Conservation (phyloP, 805 yeast species). For the Yamadazyma insecticola region DNA sequence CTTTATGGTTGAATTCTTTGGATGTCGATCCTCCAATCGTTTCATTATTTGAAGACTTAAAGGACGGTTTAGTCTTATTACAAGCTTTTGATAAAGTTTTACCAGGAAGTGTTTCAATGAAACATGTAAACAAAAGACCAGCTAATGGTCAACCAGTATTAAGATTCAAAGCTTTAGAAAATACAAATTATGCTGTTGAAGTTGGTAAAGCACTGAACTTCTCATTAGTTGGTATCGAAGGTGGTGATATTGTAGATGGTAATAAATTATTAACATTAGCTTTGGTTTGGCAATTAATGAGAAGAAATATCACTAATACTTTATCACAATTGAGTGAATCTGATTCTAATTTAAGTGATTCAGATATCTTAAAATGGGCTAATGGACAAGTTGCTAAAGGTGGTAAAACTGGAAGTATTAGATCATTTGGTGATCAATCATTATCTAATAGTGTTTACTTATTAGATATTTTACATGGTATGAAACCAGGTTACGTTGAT, state of each 20-base stretch:
- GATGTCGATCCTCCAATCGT: conserved; percentile 96
- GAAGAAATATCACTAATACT: conserved; percentile 88
- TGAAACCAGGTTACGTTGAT: conserved; percentile 97
- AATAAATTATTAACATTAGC: conserved; percentile 84
- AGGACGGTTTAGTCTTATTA: conserved; percentile 82
- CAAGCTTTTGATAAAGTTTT: conserved; percentile 95
- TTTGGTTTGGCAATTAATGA: conserved; percentile 97
- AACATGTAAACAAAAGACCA: conserved; percentile 83
- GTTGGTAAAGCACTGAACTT: conserved; percentile 89
- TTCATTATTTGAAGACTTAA: conserved; percentile 86
- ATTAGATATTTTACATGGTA: conserved; percentile 84
- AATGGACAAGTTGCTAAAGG: conserved; percentile 81
- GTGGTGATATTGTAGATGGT: conserved; percentile 95
- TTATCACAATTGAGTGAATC: conserved; percentile 69
- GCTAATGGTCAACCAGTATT: conserved; percentile 67
- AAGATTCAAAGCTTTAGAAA: conserved; percentile 93
- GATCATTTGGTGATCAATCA: conserved; percentile 82
- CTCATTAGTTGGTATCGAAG: conserved; percentile 96
- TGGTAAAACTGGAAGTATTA: conserved; percentile 65
- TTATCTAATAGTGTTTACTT: conserved; percentile 76
- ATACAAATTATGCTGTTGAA: conserved; percentile 97
- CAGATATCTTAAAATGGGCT: conserved; percentile 92
- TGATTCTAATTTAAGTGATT: conserved; percentile 63
- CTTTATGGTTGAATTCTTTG: conserved; percentile 93
- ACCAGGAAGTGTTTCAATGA: conserved; percentile 83